A percentile compares a stretch with the other conserved stretches of the same genome.
phyloP scores from a whole-genome alignment of 2,329 filamentous ascomycete species.

The Didymellaceae sp. region DNA sequence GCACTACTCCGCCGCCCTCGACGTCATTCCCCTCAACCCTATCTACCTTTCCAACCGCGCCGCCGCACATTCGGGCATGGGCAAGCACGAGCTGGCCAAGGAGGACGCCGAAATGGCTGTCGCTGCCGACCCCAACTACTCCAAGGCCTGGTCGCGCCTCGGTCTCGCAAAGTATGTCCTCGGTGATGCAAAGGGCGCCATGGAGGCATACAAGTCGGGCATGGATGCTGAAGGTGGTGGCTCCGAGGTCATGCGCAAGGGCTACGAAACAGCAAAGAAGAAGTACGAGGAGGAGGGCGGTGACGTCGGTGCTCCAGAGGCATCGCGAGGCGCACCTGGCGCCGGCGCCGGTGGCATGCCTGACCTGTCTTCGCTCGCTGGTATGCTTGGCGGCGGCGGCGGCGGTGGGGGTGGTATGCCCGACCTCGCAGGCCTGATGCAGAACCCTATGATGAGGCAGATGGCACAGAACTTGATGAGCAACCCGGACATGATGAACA shows the following conservation, averaged over 20 bases:
- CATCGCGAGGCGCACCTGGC: constrained; percentile 43
- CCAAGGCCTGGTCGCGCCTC: constrained; percentile 94
- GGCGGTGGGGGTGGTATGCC: constrained; percentile 79
- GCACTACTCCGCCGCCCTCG: constrained; percentile 85
- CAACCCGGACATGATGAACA: constrained; percentile 90
- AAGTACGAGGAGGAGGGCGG: constrained; percentile 80
- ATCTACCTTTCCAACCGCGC: constrained; percentile 98
- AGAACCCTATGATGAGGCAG: constrained; percentile 95
- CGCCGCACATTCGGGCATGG: constrained; percentile 84
- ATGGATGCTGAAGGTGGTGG: constrained; percentile 96
- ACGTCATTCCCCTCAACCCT: constrained; percentile 81
- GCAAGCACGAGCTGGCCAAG: constrained; percentile 82
- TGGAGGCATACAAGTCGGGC: constrained; percentile 92
- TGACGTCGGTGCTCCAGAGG: constrained; percentile 57
- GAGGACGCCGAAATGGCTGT: constrained; percentile 91
- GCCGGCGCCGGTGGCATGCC: constrained; percentile 79
- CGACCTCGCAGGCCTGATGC: constrained; percentile 66
- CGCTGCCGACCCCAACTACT: constrained; percentile 87
- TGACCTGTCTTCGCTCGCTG: constrained; percentile 75
- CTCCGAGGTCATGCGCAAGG: constrained; percentile 96
- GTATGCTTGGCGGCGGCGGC: constrained; percentile 59
- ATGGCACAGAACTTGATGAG: constrained; percentile 98
- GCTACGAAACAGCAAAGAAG: constrained; percentile 89
- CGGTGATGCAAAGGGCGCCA: constrained; percentile 86
- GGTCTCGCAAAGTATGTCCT: constrained; percentile 91